Evolutionary conservation across 2,329 filamentous ascomycete species (phyloP), one percentile per base, ranked within the genome.

Genomic region (Claviceps humidiphila): DNA sequence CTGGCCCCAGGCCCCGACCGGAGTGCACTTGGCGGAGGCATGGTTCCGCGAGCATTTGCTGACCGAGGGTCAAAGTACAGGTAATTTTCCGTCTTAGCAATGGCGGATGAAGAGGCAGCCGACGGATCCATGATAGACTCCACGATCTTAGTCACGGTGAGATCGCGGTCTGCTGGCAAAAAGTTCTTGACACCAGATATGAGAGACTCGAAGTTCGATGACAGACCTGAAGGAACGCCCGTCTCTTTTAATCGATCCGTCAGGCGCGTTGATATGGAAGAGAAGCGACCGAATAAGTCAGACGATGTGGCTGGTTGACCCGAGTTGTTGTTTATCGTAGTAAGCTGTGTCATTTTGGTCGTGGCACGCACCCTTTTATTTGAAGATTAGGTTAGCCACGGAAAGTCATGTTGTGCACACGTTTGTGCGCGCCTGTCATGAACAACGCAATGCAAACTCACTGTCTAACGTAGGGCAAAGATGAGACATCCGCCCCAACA

Each of bases 151-250:
- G 94, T 98, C 51, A 98, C 80, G 0, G 93, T 97, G 9, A 97
- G 78, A 64, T 98, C 94, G 61, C 90, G 89, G 71, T 98, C 94
- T 14, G 82, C 88, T 0, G 94, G 93, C n/a, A 98, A 73, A 70
- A 98, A 95, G 69, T 95, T 97, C 71, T 97, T 98, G 63, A 98
- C 91, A 44, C 91, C 91, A 5, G 89, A 91, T 56, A 97, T 90
- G 44, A 98, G 80, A 34, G 86, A 91, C 67, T 97, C 93, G 62
- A 98, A 88, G 66, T 97, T 97, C 51, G 82, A 82, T 1, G 78
- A 78, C 9, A 82, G 69, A 54, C 75, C 76, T 6, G 77, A 77
- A 1, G 91, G 81, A 17, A 94, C 88, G 37, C 81, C 81, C 4
- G 89, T 89, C 58, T 95, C 91, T 65, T 95, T 94, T 65, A 98